phyloP scores from a whole-genome alignment of 2,329 filamentous ascomycete genomes.

The Aulographum hederae region DNA sequence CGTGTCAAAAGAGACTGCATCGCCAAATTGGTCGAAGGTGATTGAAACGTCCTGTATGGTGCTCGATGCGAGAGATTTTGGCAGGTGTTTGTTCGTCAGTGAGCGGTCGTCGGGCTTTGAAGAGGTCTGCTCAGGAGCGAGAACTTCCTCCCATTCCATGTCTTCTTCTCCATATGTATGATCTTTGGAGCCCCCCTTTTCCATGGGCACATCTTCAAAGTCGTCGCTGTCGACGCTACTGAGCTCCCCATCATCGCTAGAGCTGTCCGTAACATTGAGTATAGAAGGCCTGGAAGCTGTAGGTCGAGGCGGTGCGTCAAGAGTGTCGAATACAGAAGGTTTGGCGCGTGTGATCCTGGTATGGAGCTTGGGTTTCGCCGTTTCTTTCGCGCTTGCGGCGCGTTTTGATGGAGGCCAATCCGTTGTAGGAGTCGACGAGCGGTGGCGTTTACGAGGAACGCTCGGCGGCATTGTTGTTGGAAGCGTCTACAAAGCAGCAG shows the following conservation, averaged over 20 bases:
- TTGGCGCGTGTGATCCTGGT: conserved; percentile 12
- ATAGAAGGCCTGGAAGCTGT: conserved; percentile 16
- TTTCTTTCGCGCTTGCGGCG: conserved; percentile 11
- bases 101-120: conserved; percentile 4
- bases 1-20: conserved; percentile 6
- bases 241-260: conserved; percentile 20
- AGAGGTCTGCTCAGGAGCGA: conserved; percentile 12
- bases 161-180: conserved; percentile 40
- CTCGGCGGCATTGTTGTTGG: conserved; percentile 42
- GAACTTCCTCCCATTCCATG: conserved; percentile 40
- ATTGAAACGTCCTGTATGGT: conserved; percentile 5
- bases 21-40: conserved; percentile 7
- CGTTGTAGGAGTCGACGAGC: conserved; percentile 24
- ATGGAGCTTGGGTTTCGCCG: conserved; percentile 9
- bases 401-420: conserved; percentile 16
- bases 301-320: conserved; percentile 21
- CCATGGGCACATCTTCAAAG: conserved; percentile 28
- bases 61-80: no score
- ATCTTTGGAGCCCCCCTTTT: conserved; percentile 29
- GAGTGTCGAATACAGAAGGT: conserved; percentile 24
- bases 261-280: conserved; percentile 17
- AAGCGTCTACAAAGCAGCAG: no score
- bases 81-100: conserved; percentile 1
- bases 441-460: conserved; percentile 47
- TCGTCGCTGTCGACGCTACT: conserved; percentile 28